Conservation (phyloP, 345 rosid genomes). For the Moricandia arvensis region DNA sequence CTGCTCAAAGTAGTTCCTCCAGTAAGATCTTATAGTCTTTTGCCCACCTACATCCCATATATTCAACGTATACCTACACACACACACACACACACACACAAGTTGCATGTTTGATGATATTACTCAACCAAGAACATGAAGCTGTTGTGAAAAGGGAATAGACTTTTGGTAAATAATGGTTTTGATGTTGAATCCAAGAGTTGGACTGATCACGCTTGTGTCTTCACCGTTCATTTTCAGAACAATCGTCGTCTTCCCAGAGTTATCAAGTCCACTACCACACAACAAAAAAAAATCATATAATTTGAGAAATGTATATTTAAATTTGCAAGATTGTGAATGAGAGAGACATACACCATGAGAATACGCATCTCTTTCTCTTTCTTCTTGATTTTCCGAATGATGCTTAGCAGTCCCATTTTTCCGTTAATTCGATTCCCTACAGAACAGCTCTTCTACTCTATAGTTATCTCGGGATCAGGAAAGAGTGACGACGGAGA, state of each 20-base stretch:
- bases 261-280: conserved; percentile 39
- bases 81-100: too few species aligned
- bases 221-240: conserved; percentile 94
- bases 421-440: neutral
- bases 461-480: too few species aligned
- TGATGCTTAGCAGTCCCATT: conserved; percentile 54
- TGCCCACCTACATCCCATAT: conserved; percentile 99
- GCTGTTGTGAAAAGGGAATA: neutral
- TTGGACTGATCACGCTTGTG: conserved; percentile 86
- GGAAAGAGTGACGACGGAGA: neutral
- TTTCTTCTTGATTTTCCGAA: conserved; percentile 83
- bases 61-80: conserved; percentile 65
- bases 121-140: conserved; percentile 9
- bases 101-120: conserved; percentile 5
- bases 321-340: neutral
- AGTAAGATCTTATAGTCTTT: conserved; percentile 80
- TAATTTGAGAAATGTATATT: neutral
- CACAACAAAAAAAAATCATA: neutral
- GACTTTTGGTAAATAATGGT: conserved; percentile 75
- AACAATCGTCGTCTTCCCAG: conserved; percentile 92
- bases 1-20: conserved; percentile 98
- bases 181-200: conserved; percentile 93
- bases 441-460: neutral
- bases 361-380: conserved; percentile 97
- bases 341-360: conserved; percentile 78